Percentiles rank a stretch among this genome's conserved stretches.
Evolutionary conservation across 768 basidiomycete genomes (phyloP).

Genomic region (Amanita pallidorosea): DNA sequence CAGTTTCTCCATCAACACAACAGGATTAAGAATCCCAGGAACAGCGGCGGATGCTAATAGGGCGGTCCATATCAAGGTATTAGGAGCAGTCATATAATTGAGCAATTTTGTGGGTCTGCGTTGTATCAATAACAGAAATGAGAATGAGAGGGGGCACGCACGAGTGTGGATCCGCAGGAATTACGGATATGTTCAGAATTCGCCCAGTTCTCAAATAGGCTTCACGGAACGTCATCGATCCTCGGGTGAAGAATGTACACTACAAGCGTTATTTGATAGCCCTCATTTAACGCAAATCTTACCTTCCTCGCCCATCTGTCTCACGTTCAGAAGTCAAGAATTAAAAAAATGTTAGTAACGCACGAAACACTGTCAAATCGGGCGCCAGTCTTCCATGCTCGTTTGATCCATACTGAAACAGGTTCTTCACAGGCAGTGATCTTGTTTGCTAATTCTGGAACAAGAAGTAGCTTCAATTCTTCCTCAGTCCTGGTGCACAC

Average conservation of each 20-base stretch:
- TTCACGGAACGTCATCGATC: conserved; percentile 92
- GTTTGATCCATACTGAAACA: conserved; percentile 52
- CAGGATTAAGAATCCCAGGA: conserved; percentile 91
- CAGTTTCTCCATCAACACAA: conserved; percentile 89
- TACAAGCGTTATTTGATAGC: conserved; percentile 14
- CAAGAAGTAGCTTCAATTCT: conserved; percentile 68
- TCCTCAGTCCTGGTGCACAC: conserved; percentile 83
- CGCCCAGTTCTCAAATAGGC: conserved; percentile 90
- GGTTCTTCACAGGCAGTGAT: conserved; percentile 80
- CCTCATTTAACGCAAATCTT: conserved; percentile 3
- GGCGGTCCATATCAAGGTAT: conserved; percentile 77
- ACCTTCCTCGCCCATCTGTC: conserved; percentile 83
- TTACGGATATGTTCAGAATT: conserved; percentile 88
- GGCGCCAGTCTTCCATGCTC: conserved; percentile 85
- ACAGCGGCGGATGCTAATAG: conserved; percentile 87
- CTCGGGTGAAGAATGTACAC: conserved; percentile 85
- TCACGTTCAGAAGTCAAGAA: conserved; percentile 7
- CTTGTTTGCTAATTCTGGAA: conserved; percentile 75
- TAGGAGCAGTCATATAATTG: conserved; percentile 94
- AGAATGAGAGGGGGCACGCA: conserved; percentile 14
- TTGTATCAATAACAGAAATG: conserved; percentile 3
- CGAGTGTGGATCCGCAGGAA: conserved; percentile 88
- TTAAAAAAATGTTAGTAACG: conserved; percentile 6
- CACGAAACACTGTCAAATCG: conserved; percentile 73
- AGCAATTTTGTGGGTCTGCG: conserved; percentile 85